A percentile compares a stretch with the other conserved stretches of the same genome.
These are phyloP conservation scores for Colletotrichum tropicale DNA, from an alignment of 2,329 filamentous ascomycete genomes.

Conservation along the genomic window DNA sequence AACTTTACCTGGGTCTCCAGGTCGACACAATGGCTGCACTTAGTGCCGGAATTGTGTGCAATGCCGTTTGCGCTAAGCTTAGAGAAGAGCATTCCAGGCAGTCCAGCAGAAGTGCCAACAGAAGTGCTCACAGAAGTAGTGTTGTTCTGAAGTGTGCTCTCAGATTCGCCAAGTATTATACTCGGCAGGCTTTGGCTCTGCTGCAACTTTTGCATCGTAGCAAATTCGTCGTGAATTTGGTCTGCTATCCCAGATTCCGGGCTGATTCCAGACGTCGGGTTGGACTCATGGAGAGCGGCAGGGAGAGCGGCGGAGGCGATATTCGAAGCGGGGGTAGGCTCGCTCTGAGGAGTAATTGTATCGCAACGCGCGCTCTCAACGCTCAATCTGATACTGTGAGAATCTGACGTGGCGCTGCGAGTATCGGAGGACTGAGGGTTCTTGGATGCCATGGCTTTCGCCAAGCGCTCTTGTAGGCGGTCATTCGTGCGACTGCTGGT, in stretches of 20 bases:
- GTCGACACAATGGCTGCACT: constrained; percentile 3
- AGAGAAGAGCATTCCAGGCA: background rate
- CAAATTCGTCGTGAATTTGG: background rate
- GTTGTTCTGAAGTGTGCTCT: background rate
- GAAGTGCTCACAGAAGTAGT: background rate
- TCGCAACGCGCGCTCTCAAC: background rate
- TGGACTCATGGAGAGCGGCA: background rate
- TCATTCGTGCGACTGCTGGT: constrained; percentile 72
- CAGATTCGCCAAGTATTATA: background rate
- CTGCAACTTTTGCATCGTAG: background rate
- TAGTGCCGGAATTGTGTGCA: background rate
- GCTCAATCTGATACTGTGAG: background rate
- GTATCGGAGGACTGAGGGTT: constrained; percentile 6
- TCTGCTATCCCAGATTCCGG: background rate
- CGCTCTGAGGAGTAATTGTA: background rate
- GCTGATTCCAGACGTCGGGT: background rate
- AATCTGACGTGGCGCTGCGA: background rate
- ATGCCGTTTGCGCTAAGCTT: background rate
- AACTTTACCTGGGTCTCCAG: background rate
- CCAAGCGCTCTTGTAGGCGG: constrained; percentile 85
- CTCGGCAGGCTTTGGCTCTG: background rate
- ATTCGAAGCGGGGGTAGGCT: background rate
- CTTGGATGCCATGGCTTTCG: constrained; percentile 82
- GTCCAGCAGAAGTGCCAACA: background rate
- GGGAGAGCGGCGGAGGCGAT: background rate